A percentile compares a stretch with the other conserved stretches of the same genome.
phyloP scores from a whole-genome alignment of 192 early-diverging fungal species.

The Backusella sp. region DNA sequence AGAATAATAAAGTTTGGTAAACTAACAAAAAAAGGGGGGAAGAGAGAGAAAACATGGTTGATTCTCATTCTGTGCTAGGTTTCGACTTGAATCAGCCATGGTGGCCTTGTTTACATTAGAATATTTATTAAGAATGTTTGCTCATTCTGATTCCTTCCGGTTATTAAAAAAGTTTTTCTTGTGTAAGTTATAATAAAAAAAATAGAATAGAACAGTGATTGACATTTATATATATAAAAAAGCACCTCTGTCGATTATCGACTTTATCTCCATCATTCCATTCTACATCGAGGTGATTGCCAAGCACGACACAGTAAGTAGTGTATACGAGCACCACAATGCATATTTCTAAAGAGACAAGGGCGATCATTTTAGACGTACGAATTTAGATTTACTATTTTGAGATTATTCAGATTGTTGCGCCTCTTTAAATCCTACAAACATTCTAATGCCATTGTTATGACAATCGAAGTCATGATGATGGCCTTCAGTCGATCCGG shows the following conservation, averaged over 20 bases:
- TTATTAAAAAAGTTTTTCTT: slow-evolving; percentile 56
- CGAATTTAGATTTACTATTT: slow-evolving; percentile 81
- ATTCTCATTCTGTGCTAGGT: slow-evolving; percentile 14
- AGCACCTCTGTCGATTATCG: slow-evolving; percentile 68
- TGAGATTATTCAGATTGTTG: slow-evolving; percentile 72
- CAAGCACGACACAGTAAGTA: slow-evolving; percentile 59
- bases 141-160: slow-evolving; percentile 68
- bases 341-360: neutral
- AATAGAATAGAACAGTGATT: neutral
- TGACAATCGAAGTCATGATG: slow-evolving; percentile 85
- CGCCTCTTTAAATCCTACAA: slow-evolving; percentile 81
- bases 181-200: slow-evolving; percentile 34
- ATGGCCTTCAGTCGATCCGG: slow-evolving; percentile 71
- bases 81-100: slow-evolving; percentile 37
- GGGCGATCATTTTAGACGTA: slow-evolving; percentile 45
- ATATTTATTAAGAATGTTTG: slow-evolving; percentile 63
- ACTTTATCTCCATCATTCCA: slow-evolving; percentile 75
- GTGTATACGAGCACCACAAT: neutral
- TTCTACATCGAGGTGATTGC: slow-evolving; percentile 76
- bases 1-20: slow-evolving; percentile 54
- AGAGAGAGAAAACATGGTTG: too few species aligned
- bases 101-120: slow-evolving; percentile 76
- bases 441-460: slow-evolving; percentile 76
- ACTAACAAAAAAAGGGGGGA: too few species aligned
- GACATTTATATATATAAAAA: neutral